Evolutionary conservation across 2,329 filamentous ascomycete species (phyloP).

Genomic region (Xylaria sp.): DNA sequence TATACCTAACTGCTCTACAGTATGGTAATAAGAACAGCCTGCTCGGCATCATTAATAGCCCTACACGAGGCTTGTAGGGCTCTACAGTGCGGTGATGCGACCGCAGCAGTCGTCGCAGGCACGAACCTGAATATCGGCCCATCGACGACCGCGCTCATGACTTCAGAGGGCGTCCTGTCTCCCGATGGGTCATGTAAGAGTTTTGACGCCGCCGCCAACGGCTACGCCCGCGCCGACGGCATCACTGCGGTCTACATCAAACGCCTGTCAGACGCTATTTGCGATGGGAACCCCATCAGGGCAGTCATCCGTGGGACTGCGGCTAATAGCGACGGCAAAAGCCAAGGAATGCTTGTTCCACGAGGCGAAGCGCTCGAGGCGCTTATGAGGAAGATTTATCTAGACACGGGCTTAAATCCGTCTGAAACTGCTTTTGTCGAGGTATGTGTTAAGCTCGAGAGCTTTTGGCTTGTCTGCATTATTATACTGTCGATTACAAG

Average conservation of each 20-base stretch:
- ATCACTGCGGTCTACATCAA: conserved; percentile 46
- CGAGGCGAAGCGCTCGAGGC: conserved; percentile 33
- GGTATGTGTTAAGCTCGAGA: conserved; percentile 7
- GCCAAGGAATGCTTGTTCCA: conserved; percentile 45
- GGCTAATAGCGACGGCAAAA: conserved; percentile 43
- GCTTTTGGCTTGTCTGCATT: neutral
- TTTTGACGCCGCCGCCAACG: conserved; percentile 45
- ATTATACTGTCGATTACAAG: neutral
- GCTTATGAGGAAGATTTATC: conserved; percentile 36
- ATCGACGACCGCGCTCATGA: conserved; percentile 25
- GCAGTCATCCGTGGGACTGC: conserved; percentile 38
- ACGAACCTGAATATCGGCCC: conserved; percentile 28
- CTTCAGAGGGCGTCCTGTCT: conserved; percentile 29
- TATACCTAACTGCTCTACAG: conserved; percentile 6
- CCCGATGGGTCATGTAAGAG: conserved; percentile 31
- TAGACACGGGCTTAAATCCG: conserved; percentile 18
- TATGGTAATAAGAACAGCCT: conserved; percentile 35
- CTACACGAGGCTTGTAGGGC: conserved; percentile 35
- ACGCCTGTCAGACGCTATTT: conserved; percentile 42
- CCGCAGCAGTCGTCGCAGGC: conserved; percentile 37
- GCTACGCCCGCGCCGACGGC: conserved; percentile 51
- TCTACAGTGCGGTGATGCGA: conserved; percentile 30
- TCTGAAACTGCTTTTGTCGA: conserved; percentile 31
- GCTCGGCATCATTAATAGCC: conserved; percentile 33
- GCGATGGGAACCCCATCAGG: conserved; percentile 28